Evolutionary conservation across 1,284 basidiomycete species (phyloP).

Genomic region (Ustilago vetiveriae): DNA sequence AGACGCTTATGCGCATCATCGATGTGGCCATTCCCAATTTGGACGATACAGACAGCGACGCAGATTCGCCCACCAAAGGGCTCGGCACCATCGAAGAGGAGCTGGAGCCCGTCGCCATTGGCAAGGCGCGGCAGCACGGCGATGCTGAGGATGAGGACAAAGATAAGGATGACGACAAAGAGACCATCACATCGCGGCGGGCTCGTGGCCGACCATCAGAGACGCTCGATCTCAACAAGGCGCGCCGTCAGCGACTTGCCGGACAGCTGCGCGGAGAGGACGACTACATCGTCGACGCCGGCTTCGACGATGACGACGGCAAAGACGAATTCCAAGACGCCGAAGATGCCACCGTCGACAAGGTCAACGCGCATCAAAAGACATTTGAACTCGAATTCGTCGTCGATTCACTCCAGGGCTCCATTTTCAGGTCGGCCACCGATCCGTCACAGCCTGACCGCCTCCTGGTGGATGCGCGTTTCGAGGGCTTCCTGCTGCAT

Average conservation of each 20-base stretch:
- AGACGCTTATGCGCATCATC: slow-evolving; percentile 89
- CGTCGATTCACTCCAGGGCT: slow-evolving; percentile 86
- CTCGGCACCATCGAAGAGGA: slow-evolving; percentile 43
- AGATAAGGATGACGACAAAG: slow-evolving; percentile 17
- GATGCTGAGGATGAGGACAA: slow-evolving; percentile 8
- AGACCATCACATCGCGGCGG: slow-evolving; percentile 14
- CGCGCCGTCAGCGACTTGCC: slow-evolving; percentile 50
- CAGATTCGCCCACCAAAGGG: slow-evolving; percentile 22
- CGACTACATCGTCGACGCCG: slow-evolving; percentile 55
- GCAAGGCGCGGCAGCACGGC: slow-evolving; percentile 6
- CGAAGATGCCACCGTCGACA: slow-evolving; percentile 58
- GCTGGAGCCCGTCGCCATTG: slow-evolving; percentile 30
- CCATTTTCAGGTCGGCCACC: slow-evolving; percentile 77
- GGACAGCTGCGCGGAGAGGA: slow-evolving; percentile 59
- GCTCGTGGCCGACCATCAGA: slow-evolving; percentile 26
- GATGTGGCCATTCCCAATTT: slow-evolving; percentile 91
- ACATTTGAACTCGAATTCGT: slow-evolving; percentile 88
- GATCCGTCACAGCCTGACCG: slow-evolving; percentile 74
- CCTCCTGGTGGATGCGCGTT: slow-evolving; percentile 79
- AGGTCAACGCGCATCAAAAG: slow-evolving; percentile 75
- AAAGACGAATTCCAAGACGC: slow-evolving; percentile 60
- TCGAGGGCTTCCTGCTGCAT: slow-evolving; percentile 76
- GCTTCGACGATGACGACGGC: slow-evolving; percentile 54
- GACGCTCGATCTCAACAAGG: slow-evolving; percentile 55
- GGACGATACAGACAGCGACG: slow-evolving; percentile 70